These are phyloP conservation scores for Nemania serpens DNA, from an alignment of 2,329 filamentous ascomycete genomes.

Conservation along the genomic window DNA sequence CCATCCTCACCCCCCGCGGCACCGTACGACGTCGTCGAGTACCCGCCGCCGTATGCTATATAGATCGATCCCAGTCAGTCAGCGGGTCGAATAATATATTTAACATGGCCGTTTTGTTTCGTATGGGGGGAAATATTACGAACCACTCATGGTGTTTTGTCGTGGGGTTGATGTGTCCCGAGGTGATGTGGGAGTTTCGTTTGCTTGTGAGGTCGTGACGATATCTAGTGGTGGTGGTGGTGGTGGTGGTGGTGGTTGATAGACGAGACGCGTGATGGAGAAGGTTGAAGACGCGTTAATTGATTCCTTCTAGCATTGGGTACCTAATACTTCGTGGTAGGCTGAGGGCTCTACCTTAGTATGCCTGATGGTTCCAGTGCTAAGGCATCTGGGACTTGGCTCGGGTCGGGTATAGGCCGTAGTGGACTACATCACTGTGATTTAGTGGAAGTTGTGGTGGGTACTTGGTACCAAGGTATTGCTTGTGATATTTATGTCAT, in stretches of 20 bases:
- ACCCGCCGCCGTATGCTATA: conserved; percentile 57
- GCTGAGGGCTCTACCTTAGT: no score
- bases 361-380: no score
- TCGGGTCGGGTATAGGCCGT: no score
- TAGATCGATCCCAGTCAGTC: not conserved
- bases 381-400: no score
- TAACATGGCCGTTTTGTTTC: no score
- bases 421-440: no score
- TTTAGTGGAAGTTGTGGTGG: no score
- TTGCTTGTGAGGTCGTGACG: not conserved
- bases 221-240: not conserved
- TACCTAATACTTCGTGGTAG: no score
- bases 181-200: conserved; percentile 5
- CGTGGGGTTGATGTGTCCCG: not conserved
- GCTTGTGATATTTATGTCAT: no score
- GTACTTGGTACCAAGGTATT: no score
- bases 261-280: conserved; percentile 33
- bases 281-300: conserved; percentile 28
- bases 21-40: conserved; percentile 53
- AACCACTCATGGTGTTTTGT: conserved; percentile 27
- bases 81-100: no score
- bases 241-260: conserved; percentile 10
- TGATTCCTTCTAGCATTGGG: not conserved
- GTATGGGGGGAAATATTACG: not conserved
- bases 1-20: conserved; percentile 62